Percentiles rank a stretch among this genome's conserved stretches.
phyloP scores from a whole-genome alignment of 2,329 filamentous ascomycete genomes.

The Alternaria alternata region DNA sequence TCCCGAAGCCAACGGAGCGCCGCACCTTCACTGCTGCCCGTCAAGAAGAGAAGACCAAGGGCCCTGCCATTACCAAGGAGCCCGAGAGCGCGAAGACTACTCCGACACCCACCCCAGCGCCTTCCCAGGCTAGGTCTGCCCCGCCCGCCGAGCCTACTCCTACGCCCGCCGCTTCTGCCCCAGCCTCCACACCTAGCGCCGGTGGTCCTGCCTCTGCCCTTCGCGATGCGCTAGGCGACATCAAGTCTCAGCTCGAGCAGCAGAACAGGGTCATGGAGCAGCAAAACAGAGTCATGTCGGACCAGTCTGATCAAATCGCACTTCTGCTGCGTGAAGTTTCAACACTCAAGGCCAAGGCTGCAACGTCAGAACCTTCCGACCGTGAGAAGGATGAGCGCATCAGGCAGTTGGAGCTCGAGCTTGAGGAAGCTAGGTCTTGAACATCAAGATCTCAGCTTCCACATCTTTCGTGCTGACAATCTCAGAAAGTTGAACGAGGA shows the following conservation, averaged over 20 bases:
- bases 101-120: constrained; percentile 46
- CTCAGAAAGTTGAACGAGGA: neutral
- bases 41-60: constrained; percentile 52
- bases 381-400: constrained; percentile 53
- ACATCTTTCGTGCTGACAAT: neutral
- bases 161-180: constrained; percentile 48
- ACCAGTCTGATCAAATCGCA: constrained; percentile 79
- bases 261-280: constrained; percentile 81
- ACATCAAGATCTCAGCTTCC: neutral
- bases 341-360: constrained; percentile 78
- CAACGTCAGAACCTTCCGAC: constrained; percentile 44
- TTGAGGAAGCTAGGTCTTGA: constrained; percentile 52
- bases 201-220: constrained; percentile 62
- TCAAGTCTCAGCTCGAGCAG: constrained; percentile 77
- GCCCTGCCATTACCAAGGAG: constrained; percentile 43
- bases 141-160: constrained; percentile 51
- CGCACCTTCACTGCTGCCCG: constrained; percentile 48
- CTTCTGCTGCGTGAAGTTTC: constrained; percentile 68
- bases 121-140: constrained; percentile 46
- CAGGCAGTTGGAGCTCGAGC: constrained; percentile 51
- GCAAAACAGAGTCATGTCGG: constrained; percentile 78
- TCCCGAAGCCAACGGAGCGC: constrained; percentile 76
- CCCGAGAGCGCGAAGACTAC: constrained; percentile 58
- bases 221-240: constrained; percentile 74
- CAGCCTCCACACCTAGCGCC: constrained; percentile 50